These are phyloP conservation scores for Sclerotinia trifoliorum DNA, from an alignment of 2,329 filamentous ascomycete genomes.

Conservation along the genomic window DNA sequence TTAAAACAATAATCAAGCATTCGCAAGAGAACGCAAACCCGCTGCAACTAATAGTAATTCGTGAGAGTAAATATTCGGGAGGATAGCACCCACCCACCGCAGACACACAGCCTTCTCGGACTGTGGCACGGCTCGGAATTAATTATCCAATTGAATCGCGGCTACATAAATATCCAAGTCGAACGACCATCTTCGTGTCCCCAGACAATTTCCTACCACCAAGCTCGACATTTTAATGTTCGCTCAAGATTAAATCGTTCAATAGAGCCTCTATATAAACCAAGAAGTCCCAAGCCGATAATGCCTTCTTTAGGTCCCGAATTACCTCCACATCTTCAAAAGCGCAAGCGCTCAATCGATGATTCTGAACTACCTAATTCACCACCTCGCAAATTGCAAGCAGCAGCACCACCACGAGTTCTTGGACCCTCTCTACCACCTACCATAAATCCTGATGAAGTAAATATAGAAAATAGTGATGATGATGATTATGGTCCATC, in stretches of 20 bases:
- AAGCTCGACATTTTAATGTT: constrained; percentile 13
- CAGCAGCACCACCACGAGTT: constrained; percentile 30
- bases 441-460: constrained; percentile 46
- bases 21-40: not conserved
- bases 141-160: constrained; percentile 12
- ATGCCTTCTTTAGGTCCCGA: constrained; percentile 58
- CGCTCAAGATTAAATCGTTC: too few relatives aligned
- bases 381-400: constrained; percentile 48
- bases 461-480: constrained; percentile 47
- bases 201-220: not conserved
- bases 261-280: not conserved
- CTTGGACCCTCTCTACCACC: constrained; percentile 38
- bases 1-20: constrained; percentile 1
- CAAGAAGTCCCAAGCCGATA: not conserved
- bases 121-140: not conserved
- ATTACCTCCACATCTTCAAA: constrained; percentile 64
- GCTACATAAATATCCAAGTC: constrained; percentile 6
- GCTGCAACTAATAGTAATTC: not conserved
- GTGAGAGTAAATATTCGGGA: not conserved
- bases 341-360: constrained; percentile 58
- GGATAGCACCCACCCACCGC: not conserved
- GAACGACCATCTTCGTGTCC: not conserved
- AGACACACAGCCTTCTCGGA: constrained; percentile 8
- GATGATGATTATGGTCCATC: constrained; percentile 34
- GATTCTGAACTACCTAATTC: constrained; percentile 42